These are phyloP conservation scores for Colletotrichum musae DNA, from an alignment of 2,329 filamentous ascomycete species.

Conservation along the genomic window DNA sequence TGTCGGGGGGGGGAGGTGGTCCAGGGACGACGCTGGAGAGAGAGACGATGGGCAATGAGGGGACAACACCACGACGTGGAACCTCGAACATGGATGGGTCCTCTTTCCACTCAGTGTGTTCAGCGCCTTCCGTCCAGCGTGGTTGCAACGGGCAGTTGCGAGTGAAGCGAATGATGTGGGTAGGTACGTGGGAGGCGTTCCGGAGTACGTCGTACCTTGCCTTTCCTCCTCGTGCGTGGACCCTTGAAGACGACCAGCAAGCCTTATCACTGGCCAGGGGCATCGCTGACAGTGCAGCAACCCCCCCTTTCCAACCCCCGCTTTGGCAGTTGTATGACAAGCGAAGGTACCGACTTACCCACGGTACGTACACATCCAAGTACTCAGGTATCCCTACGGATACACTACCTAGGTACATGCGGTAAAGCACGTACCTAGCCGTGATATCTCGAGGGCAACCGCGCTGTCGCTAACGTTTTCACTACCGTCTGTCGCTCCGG, in stretches of 20 bases:
- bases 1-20: not conserved
- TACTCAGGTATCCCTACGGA: no score
- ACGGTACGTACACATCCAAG: conserved; percentile 16
- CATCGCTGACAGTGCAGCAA: conserved; percentile 23
- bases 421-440: no score
- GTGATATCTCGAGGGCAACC: conserved; percentile 29
- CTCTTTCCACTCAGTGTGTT: not conserved
- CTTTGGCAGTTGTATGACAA: conserved; percentile 18
- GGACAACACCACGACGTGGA: not conserved
- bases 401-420: no score
- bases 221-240: conserved; percentile 34
- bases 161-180: conserved; percentile 10
- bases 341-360: conserved; percentile 17
- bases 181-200: conserved; percentile 16
- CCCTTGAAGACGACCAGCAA: conserved; percentile 33
- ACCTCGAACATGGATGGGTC: no score
- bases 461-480: conserved; percentile 13
- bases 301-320: conserved; percentile 23
- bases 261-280: conserved; percentile 36
- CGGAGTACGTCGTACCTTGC: conserved; percentile 30
- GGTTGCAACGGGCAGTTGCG: not conserved
- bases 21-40: conserved; percentile 16
- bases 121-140: conserved; percentile 9
- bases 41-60: not conserved
- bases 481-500: not conserved